phyloP scores from a whole-genome alignment of 768 basidiomycete genomes.

The Tephrocybe sp. region DNA sequence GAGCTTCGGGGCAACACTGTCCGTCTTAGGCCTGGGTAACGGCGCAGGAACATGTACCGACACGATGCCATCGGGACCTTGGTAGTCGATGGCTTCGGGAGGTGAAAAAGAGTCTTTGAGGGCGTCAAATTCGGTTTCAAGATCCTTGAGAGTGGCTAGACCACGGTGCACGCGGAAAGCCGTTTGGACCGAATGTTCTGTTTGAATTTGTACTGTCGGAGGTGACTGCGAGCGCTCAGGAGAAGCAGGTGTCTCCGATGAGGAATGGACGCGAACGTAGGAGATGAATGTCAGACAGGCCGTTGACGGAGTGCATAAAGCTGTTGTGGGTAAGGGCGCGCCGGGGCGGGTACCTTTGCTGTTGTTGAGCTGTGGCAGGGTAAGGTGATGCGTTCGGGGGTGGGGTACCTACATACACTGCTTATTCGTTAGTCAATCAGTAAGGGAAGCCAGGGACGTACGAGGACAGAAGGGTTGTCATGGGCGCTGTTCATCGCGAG shows the following conservation, averaged over 20 bases:
- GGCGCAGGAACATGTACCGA: slow-evolving; percentile 23
- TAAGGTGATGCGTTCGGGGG: slow-evolving; percentile 14
- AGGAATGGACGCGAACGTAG: neutral
- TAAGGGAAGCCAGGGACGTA: slow-evolving; percentile 11
- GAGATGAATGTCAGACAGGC: slow-evolving; percentile 21
- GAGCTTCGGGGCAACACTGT: slow-evolving; percentile 39
- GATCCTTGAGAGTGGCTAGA: slow-evolving; percentile 35
- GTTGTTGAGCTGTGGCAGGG: slow-evolving; percentile 15
- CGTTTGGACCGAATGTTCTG: slow-evolving; percentile 36
- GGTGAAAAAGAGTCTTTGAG: slow-evolving; percentile 42
- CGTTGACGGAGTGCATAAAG: neutral
- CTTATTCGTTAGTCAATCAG: too few relatives aligned
- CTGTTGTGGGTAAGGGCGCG: neutral
- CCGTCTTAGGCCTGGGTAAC: slow-evolving; percentile 17
- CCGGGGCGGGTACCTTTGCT: neutral
- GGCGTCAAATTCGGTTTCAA: slow-evolving; percentile 42
- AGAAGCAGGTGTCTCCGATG: slow-evolving; percentile 1
- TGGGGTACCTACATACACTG: slow-evolving; percentile 8
- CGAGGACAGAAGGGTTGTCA: slow-evolving; percentile 84
- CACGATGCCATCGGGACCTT: slow-evolving; percentile 29
- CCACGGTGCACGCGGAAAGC: slow-evolving; percentile 45
- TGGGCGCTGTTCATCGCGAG: slow-evolving; percentile 81
- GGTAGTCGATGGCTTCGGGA: slow-evolving; percentile 50
- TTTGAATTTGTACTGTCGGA: slow-evolving; percentile 10
- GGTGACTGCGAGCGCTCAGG: slow-evolving; percentile 8